A percentile compares a stretch with the other conserved stretches of the same genome.
phyloP scores from a whole-genome alignment of 208 protist genomes.

The Acanthamoeba healyi region DNA sequence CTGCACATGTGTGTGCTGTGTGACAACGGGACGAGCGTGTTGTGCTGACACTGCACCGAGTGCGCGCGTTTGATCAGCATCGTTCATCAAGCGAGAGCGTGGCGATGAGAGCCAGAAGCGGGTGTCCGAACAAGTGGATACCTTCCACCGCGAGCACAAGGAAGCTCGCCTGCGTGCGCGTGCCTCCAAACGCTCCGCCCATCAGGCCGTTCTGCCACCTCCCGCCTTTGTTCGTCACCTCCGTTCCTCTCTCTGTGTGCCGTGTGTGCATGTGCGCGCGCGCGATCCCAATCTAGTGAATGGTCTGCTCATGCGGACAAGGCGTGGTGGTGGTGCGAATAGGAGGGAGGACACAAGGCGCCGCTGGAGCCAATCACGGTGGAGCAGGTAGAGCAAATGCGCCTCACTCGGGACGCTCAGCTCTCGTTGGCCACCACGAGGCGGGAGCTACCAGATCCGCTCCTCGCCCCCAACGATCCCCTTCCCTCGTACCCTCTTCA shows the following conservation, averaged over 20 bases:
- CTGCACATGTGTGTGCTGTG: no score
- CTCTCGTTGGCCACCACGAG: neutral
- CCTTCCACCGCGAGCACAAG: neutral
- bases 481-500: neutral
- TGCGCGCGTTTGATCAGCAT: no score
- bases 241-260: no score
- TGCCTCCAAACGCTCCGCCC: neutral
- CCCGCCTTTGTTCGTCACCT: no score
- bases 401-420: neutral
- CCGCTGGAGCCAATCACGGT: no score
- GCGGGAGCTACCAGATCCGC: neutral
- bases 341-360: neutral
- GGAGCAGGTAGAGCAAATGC: conserved; percentile 34
- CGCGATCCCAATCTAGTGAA: no score
- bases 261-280: no score
- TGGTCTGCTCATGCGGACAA: no score
- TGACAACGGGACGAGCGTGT: no score
- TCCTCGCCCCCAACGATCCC: neutral
- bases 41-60: no score
- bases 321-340: no score
- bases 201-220: no score
- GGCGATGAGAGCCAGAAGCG: neutral
- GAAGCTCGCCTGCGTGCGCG: conserved; percentile 14
- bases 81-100: neutral
- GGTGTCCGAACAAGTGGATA: neutral